Percentiles rank a stretch among this genome's conserved stretches.
These are phyloP conservation scores for Zygosaccharomyces pseudorouxii DNA, from an alignment of 805 yeast species.

Conservation along the genomic window DNA sequence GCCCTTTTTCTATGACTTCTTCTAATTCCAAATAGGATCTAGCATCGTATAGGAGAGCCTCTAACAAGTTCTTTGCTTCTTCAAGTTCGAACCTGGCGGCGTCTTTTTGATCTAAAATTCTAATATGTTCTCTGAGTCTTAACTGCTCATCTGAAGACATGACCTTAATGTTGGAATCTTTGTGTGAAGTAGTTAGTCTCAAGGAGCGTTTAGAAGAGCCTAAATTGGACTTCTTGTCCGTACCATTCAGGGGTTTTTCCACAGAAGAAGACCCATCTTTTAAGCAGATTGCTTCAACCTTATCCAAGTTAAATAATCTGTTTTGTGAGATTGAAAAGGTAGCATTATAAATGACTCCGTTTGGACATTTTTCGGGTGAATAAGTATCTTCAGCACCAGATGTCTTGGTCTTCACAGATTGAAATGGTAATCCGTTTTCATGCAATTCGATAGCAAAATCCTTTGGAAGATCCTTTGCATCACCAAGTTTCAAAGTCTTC, in stretches of 20 bases:
- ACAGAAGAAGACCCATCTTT: constrained; percentile 23
- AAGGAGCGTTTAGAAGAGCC: constrained; percentile 1
- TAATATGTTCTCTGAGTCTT: constrained; percentile 45
- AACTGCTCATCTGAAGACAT: constrained; percentile 45
- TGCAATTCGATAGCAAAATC: constrained; percentile 36
- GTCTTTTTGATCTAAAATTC: constrained; percentile 50
- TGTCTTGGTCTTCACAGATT: constrained; percentile 14
- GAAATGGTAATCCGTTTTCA: constrained; percentile 22
- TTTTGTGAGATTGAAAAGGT: constrained; percentile 45
- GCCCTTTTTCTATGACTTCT: constrained; percentile 41
- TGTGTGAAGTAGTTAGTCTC: constrained; percentile 23
- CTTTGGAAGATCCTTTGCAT: constrained; percentile 31
- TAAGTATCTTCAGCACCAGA: constrained; percentile 31
- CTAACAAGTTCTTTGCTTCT: constrained; percentile 62
- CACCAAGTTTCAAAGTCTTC: constrained; percentile 33
- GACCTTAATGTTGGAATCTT: constrained; percentile 44
- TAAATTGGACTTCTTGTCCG: not conserved
- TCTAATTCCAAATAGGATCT: constrained; percentile 56
- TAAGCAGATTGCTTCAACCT: constrained; percentile 45
- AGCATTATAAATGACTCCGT: constrained; percentile 38
- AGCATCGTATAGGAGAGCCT: constrained; percentile 64
- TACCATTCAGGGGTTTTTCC: constrained; percentile 20
- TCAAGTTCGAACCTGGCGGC: constrained; percentile 48
- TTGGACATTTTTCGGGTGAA: constrained; percentile 38
- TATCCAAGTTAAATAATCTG: constrained; percentile 45